These are phyloP conservation scores for Pochonia chlamydosporia DNA, from an alignment of 2,329 filamentous ascomycete genomes.

Conservation along the genomic window DNA sequence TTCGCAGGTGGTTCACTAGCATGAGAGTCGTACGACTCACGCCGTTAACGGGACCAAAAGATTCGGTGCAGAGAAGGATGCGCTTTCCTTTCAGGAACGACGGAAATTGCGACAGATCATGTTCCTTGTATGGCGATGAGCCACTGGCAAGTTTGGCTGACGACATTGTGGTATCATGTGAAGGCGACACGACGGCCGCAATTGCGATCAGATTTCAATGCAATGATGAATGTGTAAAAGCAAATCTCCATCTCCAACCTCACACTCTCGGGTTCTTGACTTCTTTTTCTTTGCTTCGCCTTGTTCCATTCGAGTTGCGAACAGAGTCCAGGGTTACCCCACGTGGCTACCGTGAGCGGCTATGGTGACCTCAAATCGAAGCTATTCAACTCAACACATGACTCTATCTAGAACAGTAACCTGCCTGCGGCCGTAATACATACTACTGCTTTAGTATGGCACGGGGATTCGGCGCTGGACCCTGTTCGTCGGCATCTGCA, in stretches of 20 bases:
- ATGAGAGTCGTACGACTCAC: slow-evolving; percentile 65
- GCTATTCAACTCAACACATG: slow-evolving; percentile 11
- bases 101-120: slow-evolving; percentile 41
- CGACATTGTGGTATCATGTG: slow-evolving; percentile 7
- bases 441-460: slow-evolving; percentile 17
- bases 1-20: slow-evolving; percentile 60
- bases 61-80: slow-evolving; percentile 64
- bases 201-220: background rate
- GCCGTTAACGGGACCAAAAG: slow-evolving; percentile 68
- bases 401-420: slow-evolving; percentile 10
- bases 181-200: background rate
- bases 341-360: slow-evolving; percentile 17
- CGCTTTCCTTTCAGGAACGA: slow-evolving; percentile 50
- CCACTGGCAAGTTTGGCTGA: slow-evolving; percentile 6
- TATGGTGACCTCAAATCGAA: background rate
- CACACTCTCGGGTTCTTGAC: background rate
- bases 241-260: background rate
- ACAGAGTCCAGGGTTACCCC: slow-evolving; percentile 4
- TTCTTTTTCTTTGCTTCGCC: slow-evolving; percentile 14
- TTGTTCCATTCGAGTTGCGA: background rate
- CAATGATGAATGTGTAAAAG: too few relatives aligned
- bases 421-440: slow-evolving; percentile 13
- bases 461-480: slow-evolving; percentile 23
- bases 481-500: slow-evolving; percentile 23
- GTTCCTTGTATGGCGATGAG: slow-evolving; percentile 16